Evolutionary conservation across 2,329 filamentous ascomycete species (phyloP).

Genomic region (Rosellinia necatrix): DNA sequence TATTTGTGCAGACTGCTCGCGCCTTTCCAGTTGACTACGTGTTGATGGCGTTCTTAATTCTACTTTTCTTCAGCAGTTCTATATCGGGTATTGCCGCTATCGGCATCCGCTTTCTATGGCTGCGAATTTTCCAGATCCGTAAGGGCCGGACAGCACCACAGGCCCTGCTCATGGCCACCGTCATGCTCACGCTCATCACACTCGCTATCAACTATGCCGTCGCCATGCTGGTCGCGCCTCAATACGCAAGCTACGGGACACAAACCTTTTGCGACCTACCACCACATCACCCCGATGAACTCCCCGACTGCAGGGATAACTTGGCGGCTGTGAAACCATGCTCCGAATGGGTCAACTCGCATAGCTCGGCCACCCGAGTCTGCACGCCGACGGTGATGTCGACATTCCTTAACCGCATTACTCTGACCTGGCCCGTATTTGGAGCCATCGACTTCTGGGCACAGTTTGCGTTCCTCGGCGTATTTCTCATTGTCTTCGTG

Average conservation of each 20-base stretch:
- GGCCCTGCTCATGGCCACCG: constrained; percentile 86
- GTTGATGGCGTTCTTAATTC: constrained; percentile 80
- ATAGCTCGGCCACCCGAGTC: constrained; percentile 69
- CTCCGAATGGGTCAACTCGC: constrained; percentile 73
- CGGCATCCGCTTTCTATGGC: constrained; percentile 95
- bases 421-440: constrained; percentile 94
- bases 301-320: constrained; percentile 76
- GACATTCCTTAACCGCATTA: constrained; percentile 90
- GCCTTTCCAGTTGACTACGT: constrained; percentile 92
- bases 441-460: constrained; percentile 94
- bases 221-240: constrained; percentile 91
- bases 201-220: constrained; percentile 92
- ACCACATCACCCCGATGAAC: constrained; percentile 63
- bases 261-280: constrained; percentile 89
- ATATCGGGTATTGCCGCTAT: constrained; percentile 84
- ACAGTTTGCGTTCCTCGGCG: constrained; percentile 84
- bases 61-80: constrained; percentile 88
- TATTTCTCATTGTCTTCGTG: constrained; percentile 82
- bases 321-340: constrained; percentile 78
- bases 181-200: constrained; percentile 86
- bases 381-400: constrained; percentile 92
- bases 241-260: constrained; percentile 92
- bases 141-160: constrained; percentile 89
- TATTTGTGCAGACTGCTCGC: constrained; percentile 78
- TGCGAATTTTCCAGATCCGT: constrained; percentile 88